Evolutionary conservation across 2,329 filamentous ascomycete species (phyloP), one percentile per base, ranked within the genome.

Genomic region (Colletotrichum zoysiae): DNA sequence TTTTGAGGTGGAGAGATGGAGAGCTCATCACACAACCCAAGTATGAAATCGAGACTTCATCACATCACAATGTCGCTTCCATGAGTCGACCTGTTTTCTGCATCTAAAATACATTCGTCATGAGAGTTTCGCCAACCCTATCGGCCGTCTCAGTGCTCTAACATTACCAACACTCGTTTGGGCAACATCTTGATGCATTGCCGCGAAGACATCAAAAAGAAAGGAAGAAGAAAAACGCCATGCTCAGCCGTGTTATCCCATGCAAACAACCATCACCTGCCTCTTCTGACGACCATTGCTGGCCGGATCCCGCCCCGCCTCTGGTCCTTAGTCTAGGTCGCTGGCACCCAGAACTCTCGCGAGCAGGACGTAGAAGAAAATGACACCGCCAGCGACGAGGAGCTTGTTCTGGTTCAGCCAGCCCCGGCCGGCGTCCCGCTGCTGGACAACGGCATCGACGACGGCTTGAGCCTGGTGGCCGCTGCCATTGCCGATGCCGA

Each of bases 391-490:
- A 1, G 90, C 87, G 58, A 97, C 84, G 77, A 92, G 86, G 74
- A 95, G 86, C 83, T 94, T 96, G 83, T 98, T 93, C 74, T 90
- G 88, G 75, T 90, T 87, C 74, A 97, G 80, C 94, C 94, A 98
- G 70, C 94, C 90, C 76, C 94, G 91, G 0, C 94, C 93, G 2
- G 92, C 94, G 75, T 96, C 91, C 74, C 93, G 91, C 87, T 84
- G 91, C 88, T 87, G 94, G 81, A 82, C 93, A 81, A 83, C 93
- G 1, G 86, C 94, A 75, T 95, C 93, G n/a, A 96, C 92, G 0
- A 97, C 79, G 80, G 92, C 82, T 87, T 91, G 86, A 81, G 90
- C 82, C 86, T 90, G 84, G 87, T 87, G 78, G 81, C 93, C 81
- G 82, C 91, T 82, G 82, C 91, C 82, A 86, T 89, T 68, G 81